Evolutionary conservation across 106 monocot species (phyloP).

Genomic region (Dendrobium catenatum): DNA sequence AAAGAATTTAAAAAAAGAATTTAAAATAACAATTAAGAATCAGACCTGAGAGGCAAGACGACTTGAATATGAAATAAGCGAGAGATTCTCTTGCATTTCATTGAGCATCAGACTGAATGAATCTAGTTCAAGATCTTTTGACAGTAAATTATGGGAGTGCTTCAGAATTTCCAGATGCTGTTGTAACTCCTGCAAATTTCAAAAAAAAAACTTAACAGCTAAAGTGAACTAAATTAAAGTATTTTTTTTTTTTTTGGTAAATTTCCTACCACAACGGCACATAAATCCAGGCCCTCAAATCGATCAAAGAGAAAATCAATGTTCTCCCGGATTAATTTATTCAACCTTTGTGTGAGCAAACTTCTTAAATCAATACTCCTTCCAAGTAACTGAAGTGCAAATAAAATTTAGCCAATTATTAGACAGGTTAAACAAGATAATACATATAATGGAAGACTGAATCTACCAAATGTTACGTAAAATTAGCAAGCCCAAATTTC

Average conservation of each 20-base stretch:
- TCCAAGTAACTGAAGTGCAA: conserved; percentile 52
- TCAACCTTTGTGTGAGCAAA: conserved; percentile 86
- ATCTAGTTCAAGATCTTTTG: conserved; percentile 67
- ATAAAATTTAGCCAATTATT: conserved; percentile 5
- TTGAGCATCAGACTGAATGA: conserved; percentile 74
- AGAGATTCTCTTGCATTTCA: conserved; percentile 98
- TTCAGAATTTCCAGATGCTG: conserved; percentile 76
- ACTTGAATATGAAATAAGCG: conserved; percentile 94
- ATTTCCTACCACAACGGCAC: conserved; percentile 76
- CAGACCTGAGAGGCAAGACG: conserved; percentile 87
- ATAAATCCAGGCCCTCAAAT: conserved; percentile 82
- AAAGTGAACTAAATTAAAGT: neutral
- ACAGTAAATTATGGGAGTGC: conserved; percentile 72
- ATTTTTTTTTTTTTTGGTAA: neutral
- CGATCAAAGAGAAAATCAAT: conserved; percentile 83
- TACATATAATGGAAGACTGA: neutral
- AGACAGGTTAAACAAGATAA: neutral
- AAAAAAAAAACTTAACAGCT: neutral
- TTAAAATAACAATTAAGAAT: conserved; percentile 7
- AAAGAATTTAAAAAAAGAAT: neutral
- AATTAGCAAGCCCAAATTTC: too few species aligned
- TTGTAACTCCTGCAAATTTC: conserved; percentile 57
- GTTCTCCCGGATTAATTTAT: conserved; percentile 88
- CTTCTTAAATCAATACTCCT: conserved; percentile 87
- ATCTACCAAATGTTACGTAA: too few species aligned